A percentile compares a stretch with the other conserved stretches of the same genome.
Evolutionary conservation across 495 filamentous ascomycete species (phyloP).

Genomic region (Aspergillus baeticus): DNA sequence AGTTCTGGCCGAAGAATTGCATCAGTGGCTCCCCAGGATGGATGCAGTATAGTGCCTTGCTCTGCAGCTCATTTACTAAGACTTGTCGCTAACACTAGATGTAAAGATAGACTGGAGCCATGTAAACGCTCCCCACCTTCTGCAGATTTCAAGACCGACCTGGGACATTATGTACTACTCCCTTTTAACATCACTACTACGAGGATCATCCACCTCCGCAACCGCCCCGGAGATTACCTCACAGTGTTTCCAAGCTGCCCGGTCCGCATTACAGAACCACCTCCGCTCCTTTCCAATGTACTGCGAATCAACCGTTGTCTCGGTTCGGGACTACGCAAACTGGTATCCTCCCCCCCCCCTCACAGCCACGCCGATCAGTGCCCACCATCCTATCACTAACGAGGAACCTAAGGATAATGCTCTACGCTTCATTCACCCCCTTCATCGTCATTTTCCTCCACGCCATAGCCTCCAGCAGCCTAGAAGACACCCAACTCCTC

Average conservation of each 20-base stretch:
- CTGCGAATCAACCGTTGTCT: conserved; percentile 2
- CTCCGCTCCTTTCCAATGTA: conserved; percentile 17
- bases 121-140: conserved; percentile 7
- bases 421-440: conserved; percentile 24
- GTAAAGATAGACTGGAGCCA: conserved; percentile 9
- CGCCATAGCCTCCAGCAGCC: conserved; percentile 20
- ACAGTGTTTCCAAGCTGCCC: conserved; percentile 22
- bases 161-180: conserved; percentile 24
- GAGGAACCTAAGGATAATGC: conserved; percentile 14
- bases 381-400: not conserved
- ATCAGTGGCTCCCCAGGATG: conserved; percentile 13
- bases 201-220: conserved; percentile 8
- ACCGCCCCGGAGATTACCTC: conserved; percentile 13
- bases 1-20: conserved; percentile 1
- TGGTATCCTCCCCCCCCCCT: conserved; percentile 20
- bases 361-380: too few species aligned
- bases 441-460: conserved; percentile 29
- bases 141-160: conserved; percentile 5
- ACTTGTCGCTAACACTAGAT: not conserved
- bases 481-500: conserved; percentile 18
- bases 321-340: conserved; percentile 25
- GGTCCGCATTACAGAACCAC: conserved; percentile 18
- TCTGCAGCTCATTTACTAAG: not conserved
- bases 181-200: conserved; percentile 14
- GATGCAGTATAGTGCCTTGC: not conserved